Base-by-base conservation (phyloP, 1,139 yeast species). In the Kodamaea plutei region DNA sequence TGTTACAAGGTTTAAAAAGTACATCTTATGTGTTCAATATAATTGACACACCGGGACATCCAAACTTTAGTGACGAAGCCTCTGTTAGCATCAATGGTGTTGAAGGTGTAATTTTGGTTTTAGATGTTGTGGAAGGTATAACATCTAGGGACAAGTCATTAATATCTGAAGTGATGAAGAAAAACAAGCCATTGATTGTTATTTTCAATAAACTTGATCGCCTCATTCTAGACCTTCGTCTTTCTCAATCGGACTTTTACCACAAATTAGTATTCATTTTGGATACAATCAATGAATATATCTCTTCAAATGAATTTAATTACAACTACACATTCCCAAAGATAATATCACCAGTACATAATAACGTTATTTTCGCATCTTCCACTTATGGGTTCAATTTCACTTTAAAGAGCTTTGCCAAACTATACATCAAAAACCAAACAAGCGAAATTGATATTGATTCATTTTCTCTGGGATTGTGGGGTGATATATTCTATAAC, bases 11-110 rank as follows among this genome's bases (percentile, higher is more conserved):
- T 46, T 40, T 73, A 16, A 64, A 61, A 13, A 78, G 71, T 2
- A 75, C 69, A 40, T 79, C 95, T 0, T 59, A 61, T 22, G 71
- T 76, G 1, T 47, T 81, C 17, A 85, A 83, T 45, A 44, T 88
- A 3, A 41, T 87, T 1, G 98, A 93, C 47, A 69, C 95, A 0
- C 99, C 99, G 0, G 99, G 99, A 0, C 97, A 91, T 56, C 72
- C 75, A 1, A 81, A 87, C 47, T 91, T 91, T 50, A 57, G 69
- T 19, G 96, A 85, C 48, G 97, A 91, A 45, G 61, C 76, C 3
- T 66, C 76, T 0, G 69, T 76, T 1, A 73, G 83, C 0, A 53
- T 80, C 13, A 55, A 75, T 18, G 64, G 78, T 1, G 73, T 73
- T 0, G 97, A 91, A 41, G 78, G 82, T 2, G 75, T 73, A 0